Evolutionary conservation across 768 basidiomycete genomes (phyloP).

Genomic region (Austroboletus festivus): DNA sequence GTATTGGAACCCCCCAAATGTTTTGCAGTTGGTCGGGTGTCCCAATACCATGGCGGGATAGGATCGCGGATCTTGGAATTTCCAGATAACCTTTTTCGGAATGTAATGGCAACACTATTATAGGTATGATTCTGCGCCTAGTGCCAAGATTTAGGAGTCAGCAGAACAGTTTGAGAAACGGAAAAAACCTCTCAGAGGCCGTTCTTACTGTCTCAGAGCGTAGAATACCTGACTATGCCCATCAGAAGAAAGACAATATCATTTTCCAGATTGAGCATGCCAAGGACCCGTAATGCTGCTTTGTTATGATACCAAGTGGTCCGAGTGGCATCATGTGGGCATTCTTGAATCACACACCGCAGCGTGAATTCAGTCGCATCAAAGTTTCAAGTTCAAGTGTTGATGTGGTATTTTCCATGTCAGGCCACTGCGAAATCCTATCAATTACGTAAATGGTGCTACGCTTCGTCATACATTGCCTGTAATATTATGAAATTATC

Average conservation of each 20-base stretch:
- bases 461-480: too few species aligned
- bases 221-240: too few species aligned
- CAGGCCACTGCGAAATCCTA: neutral
- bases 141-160: neutral
- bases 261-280: too few species aligned
- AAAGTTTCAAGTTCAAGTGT: neutral
- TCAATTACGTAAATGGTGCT: neutral
- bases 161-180: neutral
- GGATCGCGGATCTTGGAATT: slow-evolving; percentile 21
- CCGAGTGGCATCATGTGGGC: too few species aligned
- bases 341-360: too few species aligned
- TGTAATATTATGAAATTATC: too few species aligned
- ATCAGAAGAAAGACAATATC: too few species aligned
- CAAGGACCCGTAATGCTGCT: too few species aligned
- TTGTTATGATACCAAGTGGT: too few species aligned
- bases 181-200: too few species aligned
- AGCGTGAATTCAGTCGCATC: too few species aligned
- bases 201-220: too few species aligned
- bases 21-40: slow-evolving; percentile 12
- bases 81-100: slow-evolving; percentile 17
- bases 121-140: slow-evolving; percentile 13
- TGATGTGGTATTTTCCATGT: neutral
- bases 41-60: neutral
- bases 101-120: slow-evolving; percentile 2
- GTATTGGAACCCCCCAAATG: neutral